Evolutionary conservation across 2,329 filamentous ascomycete genomes (phyloP), one percentile per base, ranked within the genome.

Genomic region (Fusarium sambucinum): DNA sequence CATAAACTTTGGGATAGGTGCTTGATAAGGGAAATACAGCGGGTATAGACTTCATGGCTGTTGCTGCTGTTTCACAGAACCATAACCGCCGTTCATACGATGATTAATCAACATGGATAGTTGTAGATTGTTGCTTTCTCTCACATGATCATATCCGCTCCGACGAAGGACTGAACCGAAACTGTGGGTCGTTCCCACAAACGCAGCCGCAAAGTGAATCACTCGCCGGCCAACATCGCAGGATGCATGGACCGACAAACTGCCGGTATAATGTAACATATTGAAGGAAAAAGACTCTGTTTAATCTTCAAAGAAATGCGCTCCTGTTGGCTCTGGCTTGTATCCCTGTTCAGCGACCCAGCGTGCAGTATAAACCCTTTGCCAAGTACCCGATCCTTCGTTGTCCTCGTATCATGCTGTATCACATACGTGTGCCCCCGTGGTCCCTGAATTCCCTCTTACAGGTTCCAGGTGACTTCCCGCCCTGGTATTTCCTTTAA

Each of bases 401-500:
- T 55, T 38, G 40, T 55, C 50, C 30, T 46, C 54, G 50, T 70
- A 48, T 56, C 62, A 73, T 70, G 63, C 56, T 46, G 21, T 67
- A 48, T 41, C 51, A 30, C 33, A 62, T 50, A 62, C n/a, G 32
- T 42, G 38, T 42, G 41, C 53, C 32, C 37, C 42, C n/a, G 57
- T 53, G 33, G 44, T 62, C 30, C 32, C 32, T 50, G n/a, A 51
- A 50, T 30, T 27, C 61, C 42, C 33, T 44, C 30, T 38, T 56
- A 47, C 32, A 35, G 42, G 40, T 66, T 58, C 56, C 66, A 55
- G 68, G 59, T 73, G 63, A 70, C 52, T 63, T 71, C 69, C 67
- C 61, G 55, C 70, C 73, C 68, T 75, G 73, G 73, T 77, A 76
- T 77, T 74, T 64, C 68, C 71, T 63, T 68, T 66, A 77, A 76